A percentile compares a stretch with the other conserved stretches of the same genome.
These are phyloP conservation scores for Santalum album DNA, from an alignment of 164 flowering plant species.

Conservation along the genomic window DNA sequence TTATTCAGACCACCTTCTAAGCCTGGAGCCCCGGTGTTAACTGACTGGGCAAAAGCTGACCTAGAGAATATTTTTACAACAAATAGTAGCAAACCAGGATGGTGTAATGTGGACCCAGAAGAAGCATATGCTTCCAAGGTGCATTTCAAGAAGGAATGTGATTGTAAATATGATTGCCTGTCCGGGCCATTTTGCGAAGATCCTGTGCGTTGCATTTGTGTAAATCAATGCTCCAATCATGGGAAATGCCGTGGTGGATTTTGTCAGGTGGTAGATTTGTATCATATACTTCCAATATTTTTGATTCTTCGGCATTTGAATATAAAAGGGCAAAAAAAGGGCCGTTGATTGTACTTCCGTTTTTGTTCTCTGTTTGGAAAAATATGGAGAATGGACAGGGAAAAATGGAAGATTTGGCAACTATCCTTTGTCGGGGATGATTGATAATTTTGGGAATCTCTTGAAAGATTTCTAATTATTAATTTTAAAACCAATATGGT, in stretches of 20 bases:
- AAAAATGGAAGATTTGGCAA: too few species aligned
- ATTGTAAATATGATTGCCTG: conserved; percentile 89
- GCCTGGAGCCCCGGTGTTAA: conserved; percentile 45
- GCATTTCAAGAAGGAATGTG: conserved; percentile 73
- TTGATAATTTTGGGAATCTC: not conserved
- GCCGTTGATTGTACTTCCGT: too few species aligned
- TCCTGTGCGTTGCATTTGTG: conserved; percentile 58
- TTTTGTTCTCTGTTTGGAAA: too few species aligned
- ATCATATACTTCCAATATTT: conserved; percentile 1
- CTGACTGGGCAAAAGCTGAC: conserved; percentile 76
- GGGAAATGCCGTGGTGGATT: conserved; percentile 95
- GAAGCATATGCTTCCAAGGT: conserved; percentile 66
- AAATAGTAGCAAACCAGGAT: conserved; percentile 65
- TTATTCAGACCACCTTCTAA: conserved; percentile 50
- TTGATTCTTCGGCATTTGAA: too few species aligned
- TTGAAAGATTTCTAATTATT: too few species aligned
- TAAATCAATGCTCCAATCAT: conserved; percentile 87
- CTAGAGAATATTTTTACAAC: conserved; percentile 60
- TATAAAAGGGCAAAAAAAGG: too few species aligned
- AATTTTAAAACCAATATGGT: too few species aligned
- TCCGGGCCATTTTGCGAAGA: conserved; percentile 81
- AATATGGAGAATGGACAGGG: too few species aligned
- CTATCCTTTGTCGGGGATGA: too few species aligned
- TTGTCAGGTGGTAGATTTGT: conserved; percentile 56
- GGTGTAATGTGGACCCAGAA: conserved; percentile 93